Conservation (phyloP, 1,284 basidiomycete genomes). For the Schizophyllum amplum region DNA sequence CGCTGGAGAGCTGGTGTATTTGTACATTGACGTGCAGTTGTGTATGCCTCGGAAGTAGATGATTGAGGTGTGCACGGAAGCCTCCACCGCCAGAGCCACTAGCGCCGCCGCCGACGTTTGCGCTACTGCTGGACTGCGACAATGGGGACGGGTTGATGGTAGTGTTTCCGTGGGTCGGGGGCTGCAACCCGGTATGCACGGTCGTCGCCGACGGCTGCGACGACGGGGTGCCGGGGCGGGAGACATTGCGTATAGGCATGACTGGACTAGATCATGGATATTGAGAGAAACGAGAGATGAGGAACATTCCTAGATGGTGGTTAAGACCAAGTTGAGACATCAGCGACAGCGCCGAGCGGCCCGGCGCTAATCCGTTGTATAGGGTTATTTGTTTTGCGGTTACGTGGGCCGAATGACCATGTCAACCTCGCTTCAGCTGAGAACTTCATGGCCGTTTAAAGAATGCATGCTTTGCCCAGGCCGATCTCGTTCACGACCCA, state of each 20-base stretch:
- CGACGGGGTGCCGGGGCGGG: not conserved
- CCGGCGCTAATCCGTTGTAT: too few relatives aligned
- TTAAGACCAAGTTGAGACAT: too few relatives aligned
- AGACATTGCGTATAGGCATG: not conserved
- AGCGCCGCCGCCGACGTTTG: too few relatives aligned
- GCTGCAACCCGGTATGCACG: not conserved
- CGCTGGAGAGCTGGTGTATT: slow-evolving; percentile 67
- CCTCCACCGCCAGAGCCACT: not conserved
- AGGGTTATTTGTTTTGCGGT: too few relatives aligned
- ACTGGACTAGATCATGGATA: not conserved
- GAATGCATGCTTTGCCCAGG: too few relatives aligned
- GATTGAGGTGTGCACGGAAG: slow-evolving; percentile 10
- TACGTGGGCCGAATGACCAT: too few relatives aligned
- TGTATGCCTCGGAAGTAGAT: slow-evolving; percentile 50
- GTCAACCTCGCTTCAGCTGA: too few relatives aligned
- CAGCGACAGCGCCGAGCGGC: too few relatives aligned
- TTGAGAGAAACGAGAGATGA: not conserved
- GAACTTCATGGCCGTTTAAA: too few relatives aligned
- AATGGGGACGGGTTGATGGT: not conserved
- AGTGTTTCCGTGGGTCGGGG: not conserved
- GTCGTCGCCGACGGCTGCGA: not conserved
- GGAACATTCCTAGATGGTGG: not conserved
- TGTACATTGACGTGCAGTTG: slow-evolving; percentile 59
- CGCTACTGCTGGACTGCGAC: not conserved
- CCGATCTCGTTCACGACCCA: too few relatives aligned